These are phyloP conservation scores for Collybia nuda DNA, from an alignment of 768 basidiomycete species.

Conservation along the genomic window DNA sequence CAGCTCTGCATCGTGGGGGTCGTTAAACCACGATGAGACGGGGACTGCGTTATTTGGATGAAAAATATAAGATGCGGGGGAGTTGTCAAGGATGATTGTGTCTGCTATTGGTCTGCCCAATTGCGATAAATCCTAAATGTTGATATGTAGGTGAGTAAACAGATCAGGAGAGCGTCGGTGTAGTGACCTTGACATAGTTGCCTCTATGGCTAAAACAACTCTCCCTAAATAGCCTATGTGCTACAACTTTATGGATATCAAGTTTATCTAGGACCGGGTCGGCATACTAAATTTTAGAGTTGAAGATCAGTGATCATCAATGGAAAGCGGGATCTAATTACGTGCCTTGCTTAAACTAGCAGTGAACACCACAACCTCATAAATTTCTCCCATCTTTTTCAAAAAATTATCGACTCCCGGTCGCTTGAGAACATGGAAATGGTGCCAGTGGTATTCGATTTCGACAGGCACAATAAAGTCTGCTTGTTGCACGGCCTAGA, in stretches of 20 bases:
- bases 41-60: conserved; percentile 99
- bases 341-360: conserved; percentile 94
- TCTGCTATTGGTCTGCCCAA: conserved; percentile 91
- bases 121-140: conserved; percentile 85
- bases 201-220: conserved; percentile 98
- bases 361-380: conserved; percentile 97
- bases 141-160: neutral
- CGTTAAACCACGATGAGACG: conserved; percentile 99
- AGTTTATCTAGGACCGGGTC: conserved; percentile 98
- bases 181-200: conserved; percentile 95
- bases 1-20: conserved; percentile 96
- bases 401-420: conserved; percentile 97
- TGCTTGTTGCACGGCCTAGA: conserved; percentile 84
- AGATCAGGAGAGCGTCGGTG: neutral
- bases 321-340: conserved; percentile 1
- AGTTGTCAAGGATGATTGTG: conserved; percentile 98
- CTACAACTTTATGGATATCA: conserved; percentile 86
- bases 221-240: conserved; percentile 94
- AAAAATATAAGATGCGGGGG: conserved; percentile 98
- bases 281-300: conserved; percentile 68
- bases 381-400: conserved; percentile 96
- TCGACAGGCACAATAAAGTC: conserved; percentile 99
- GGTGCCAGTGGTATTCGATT: conserved; percentile 97
- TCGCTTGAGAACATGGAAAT: conserved; percentile 97
- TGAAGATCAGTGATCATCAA: neutral